These are phyloP conservation scores for Phaeophleospora eucalypticola DNA, from an alignment of 2,329 filamentous ascomycete genomes.

Conservation along the genomic window DNA sequence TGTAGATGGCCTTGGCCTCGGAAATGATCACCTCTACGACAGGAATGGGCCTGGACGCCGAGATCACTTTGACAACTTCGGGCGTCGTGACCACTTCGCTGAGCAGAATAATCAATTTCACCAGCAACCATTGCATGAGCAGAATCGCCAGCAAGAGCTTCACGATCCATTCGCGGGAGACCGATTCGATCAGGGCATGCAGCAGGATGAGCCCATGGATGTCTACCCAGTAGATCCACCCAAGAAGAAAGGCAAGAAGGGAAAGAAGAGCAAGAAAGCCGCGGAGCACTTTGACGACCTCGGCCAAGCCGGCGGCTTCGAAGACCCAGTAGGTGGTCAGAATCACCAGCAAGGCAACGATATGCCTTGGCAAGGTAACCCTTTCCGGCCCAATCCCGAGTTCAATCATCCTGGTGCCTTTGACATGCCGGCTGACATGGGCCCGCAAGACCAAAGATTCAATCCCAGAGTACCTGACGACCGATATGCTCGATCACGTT, in stretches of 20 bases:
- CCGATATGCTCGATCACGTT: background rate
- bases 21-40: background rate
- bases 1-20: background rate
- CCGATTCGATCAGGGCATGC: background rate
- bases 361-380: slow-evolving; percentile 4
- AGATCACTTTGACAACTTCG: background rate
- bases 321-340: background rate
- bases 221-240: background rate
- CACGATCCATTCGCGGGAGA: background rate
- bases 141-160: background rate
- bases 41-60: background rate
- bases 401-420: slow-evolving; percentile 7
- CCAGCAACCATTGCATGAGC: background rate
- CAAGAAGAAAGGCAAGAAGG: background rate
- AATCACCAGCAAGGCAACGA: background rate
- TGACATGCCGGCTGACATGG: slow-evolving; percentile 1
- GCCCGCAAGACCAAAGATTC: background rate
- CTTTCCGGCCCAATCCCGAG: slow-evolving; percentile 4
- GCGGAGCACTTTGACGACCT: background rate
- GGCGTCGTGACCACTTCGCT: background rate
- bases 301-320: background rate
- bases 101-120: slow-evolving; percentile 2
- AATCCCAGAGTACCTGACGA: slow-evolving; percentile 3
- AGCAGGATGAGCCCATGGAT: background rate
- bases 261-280: background rate